Conservation (phyloP, 1,284 basidiomycete genomes). For the Pisolithus thermaeus region DNA sequence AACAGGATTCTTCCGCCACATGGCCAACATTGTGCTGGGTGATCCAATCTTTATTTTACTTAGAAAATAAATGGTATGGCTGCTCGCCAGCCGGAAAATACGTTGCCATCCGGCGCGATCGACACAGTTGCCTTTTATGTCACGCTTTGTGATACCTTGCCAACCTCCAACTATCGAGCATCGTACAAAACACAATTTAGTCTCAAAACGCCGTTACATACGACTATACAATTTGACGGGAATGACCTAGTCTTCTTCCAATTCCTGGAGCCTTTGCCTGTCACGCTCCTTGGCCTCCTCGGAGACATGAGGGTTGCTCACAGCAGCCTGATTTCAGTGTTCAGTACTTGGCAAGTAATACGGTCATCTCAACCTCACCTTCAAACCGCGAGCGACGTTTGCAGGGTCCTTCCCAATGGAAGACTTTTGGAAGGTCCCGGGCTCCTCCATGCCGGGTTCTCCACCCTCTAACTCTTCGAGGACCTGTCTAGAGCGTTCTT, state of each 20-base stretch:
- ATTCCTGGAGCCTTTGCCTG: conserved; percentile 6
- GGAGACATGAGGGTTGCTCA: conserved; percentile 38
- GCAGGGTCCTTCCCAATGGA: conserved; percentile 13
- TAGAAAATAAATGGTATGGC: conserved; percentile 50
- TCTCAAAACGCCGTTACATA: too few species aligned
- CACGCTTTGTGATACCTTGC: too few species aligned
- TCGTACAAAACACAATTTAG: too few species aligned
- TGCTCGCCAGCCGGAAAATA: too few species aligned
- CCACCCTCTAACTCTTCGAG: conserved; percentile 26
- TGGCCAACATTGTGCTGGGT: conserved; percentile 88
- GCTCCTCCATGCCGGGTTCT: conserved; percentile 22
- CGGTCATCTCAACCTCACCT: conserved; percentile 14
- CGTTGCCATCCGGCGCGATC: too few species aligned
- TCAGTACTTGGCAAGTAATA: not conserved
- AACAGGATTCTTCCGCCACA: conserved; percentile 88
- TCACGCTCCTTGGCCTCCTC: conserved; percentile 35
- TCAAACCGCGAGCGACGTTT: conserved; percentile 24
- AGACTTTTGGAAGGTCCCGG: conserved; percentile 13
- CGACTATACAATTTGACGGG: not conserved
- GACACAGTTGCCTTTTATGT: too few species aligned
- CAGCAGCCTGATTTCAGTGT: conserved; percentile 17
- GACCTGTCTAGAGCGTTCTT: conserved; percentile 41
- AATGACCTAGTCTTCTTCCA: conserved; percentile 22
- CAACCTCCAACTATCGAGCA: too few species aligned
- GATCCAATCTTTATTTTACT: conserved; percentile 90